Percentiles rank a stretch among this genome's conserved stretches.
Evolutionary conservation across 2,329 filamentous ascomycete species (phyloP).

Genomic region (Paraphoma sp.): DNA sequence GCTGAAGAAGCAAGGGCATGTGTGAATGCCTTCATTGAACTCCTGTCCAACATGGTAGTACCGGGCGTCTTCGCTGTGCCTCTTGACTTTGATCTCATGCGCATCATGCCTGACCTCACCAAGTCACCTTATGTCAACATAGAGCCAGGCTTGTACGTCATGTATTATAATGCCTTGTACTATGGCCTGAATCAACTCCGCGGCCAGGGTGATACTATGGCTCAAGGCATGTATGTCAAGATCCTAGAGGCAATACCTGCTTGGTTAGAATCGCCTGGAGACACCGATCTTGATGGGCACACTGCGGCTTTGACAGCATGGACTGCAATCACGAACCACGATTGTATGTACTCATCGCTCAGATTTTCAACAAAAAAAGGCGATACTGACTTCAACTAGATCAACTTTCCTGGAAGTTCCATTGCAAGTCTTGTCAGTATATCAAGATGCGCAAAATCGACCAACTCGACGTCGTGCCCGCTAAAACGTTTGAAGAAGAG

Average conservation of each 20-base stretch:
- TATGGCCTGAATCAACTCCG: slow-evolving; percentile 26
- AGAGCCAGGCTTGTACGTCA: slow-evolving; percentile 30
- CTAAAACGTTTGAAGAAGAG: slow-evolving; percentile 31
- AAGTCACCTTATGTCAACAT: slow-evolving; percentile 35
- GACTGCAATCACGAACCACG: slow-evolving; percentile 33
- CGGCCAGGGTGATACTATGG: slow-evolving; percentile 17
- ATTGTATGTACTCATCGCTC: slow-evolving; percentile 9
- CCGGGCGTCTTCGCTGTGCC: slow-evolving; percentile 22
- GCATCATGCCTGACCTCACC: slow-evolving; percentile 29
- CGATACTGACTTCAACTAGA: not conserved
- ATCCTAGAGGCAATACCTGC: slow-evolving; percentile 32
- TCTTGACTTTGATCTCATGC: slow-evolving; percentile 23
- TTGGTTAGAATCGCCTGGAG: slow-evolving; percentile 27
- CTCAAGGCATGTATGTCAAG: slow-evolving; percentile 33
- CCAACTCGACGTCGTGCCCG: slow-evolving; percentile 24
- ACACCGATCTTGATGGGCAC: slow-evolving; percentile 24
- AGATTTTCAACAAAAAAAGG: too few relatives aligned
- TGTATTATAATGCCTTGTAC: slow-evolving; percentile 37
- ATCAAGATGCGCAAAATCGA: slow-evolving; percentile 27
- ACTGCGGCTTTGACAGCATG: slow-evolving; percentile 30
- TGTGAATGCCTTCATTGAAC: slow-evolving; percentile 26
- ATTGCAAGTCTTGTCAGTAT: slow-evolving; percentile 34
- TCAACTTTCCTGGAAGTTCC: slow-evolving; percentile 38
- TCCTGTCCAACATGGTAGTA: slow-evolving; percentile 21
- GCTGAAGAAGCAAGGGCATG: slow-evolving; percentile 24